A percentile compares a stretch with the other conserved stretches of the same genome.
phyloP scores from a whole-genome alignment of 2,329 filamentous ascomycete species.

The Parastagonospora avenae region DNA sequence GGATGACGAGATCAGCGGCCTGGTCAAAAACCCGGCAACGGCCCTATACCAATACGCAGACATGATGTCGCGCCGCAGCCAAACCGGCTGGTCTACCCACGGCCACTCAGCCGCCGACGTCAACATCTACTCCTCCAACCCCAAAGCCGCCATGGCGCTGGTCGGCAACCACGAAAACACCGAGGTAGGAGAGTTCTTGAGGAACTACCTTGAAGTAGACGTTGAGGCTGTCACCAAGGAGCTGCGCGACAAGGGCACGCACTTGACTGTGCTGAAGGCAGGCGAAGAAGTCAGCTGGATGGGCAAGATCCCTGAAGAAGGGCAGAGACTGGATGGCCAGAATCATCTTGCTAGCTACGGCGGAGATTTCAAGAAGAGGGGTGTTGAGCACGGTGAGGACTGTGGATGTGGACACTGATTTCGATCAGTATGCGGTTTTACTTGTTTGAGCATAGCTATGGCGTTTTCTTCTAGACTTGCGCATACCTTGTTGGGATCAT shows the following conservation, averaged over 20 bases:
- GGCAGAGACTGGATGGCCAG: constrained; percentile 53
- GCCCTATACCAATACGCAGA: constrained; percentile 73
- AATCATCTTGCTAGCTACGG: constrained; percentile 49
- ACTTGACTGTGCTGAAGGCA: constrained; percentile 34
- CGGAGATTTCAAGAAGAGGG: constrained; percentile 45
- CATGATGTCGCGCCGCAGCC: constrained; percentile 85
- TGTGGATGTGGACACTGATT: constrained; percentile 39
- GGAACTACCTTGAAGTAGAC: constrained; percentile 78
- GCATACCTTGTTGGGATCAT: no score
- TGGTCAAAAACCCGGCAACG: constrained; percentile 64
- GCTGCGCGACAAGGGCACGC: constrained; percentile 63
- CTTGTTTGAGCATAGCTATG: not conserved
- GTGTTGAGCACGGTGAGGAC: constrained; percentile 29
- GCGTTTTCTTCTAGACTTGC: not conserved
- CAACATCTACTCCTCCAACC: constrained; percentile 88
- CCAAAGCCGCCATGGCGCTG: constrained; percentile 65
- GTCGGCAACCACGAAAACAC: constrained; percentile 94
- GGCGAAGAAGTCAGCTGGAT: constrained; percentile 49
- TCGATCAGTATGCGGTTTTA: not conserved
- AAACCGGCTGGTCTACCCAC: constrained; percentile 92
- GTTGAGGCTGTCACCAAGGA: constrained; percentile 78
- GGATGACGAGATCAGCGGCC: constrained; percentile 69
- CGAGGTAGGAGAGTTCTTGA: constrained; percentile 82
- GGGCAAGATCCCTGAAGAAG: constrained; percentile 48
- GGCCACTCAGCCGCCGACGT: constrained; percentile 91